Base-by-base conservation (phyloP, 371 early-diverging fungal genomes). In the Actinomortierella ambigua region DNA sequence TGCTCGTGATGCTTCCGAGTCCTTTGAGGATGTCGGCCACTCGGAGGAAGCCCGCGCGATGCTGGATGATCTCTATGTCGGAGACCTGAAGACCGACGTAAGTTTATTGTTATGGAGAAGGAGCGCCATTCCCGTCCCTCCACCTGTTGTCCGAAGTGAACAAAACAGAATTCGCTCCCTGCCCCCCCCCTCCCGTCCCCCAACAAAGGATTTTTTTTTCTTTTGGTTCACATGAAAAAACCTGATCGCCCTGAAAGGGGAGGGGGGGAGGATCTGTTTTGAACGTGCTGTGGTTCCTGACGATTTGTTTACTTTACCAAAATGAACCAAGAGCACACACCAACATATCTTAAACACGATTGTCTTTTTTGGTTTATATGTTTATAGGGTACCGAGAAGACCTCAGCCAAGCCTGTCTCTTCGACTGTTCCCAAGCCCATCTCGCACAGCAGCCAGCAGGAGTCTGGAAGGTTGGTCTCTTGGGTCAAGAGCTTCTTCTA, bases 11-110 rank as follows among this genome's bases (percentile, higher is more conserved):
- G 94, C 94, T 34, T 94, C 96, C 43, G 94, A 88, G 63, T 92
- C 95, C 50, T 98, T 97, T 79, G 95, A 96, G 57, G 97, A 96
- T 79, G 93, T 98, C 63, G 95, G 95, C 48, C 98, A 98, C 81
- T 92, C 94, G 34, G 91, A 94, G 22, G 95, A 95, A 66, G 98
- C 98, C 27, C 90, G 90, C 50, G 91, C 92, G 23, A 60, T 95
- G 62, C 80, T 98, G 56, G 73, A 83, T 53, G 79, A 82, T 42
- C 85, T 88, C 65, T 81, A 79, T 54, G 76, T 96, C 65, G 98
- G 96, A 54, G 84, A 90, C 44, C 79, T 92, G 27, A 85, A 90
- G 79, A 63, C 78, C 53, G 63, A 75, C 29, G 88, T 86, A 83
- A 82, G 85, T 78, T n/a, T n/a, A 48, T 48, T 22, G 24, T 34